Evolutionary conservation across 768 basidiomycete genomes (phyloP).

Genomic region (Termitomyces sp.): DNA sequence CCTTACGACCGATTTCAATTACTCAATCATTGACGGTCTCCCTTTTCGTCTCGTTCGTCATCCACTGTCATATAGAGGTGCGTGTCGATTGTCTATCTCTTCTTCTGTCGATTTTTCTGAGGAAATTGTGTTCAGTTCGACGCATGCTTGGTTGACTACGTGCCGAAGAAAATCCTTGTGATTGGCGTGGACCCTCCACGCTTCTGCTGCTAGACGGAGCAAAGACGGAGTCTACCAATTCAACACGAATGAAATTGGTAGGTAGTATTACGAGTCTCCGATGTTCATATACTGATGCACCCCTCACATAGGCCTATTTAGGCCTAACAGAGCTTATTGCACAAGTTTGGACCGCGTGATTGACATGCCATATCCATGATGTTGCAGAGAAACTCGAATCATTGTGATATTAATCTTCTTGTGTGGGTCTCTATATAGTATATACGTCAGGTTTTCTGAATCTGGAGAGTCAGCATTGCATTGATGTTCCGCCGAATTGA

Average conservation of each 20-base stretch:
- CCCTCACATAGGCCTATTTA: not conserved
- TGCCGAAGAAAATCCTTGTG: no score
- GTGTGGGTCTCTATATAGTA: no score
- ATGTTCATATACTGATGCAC: not conserved
- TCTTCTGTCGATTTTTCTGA: no score
- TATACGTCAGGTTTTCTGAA: no score
- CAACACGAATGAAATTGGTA: not conserved
- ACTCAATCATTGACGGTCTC: constrained; percentile 83
- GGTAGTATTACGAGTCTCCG: not conserved
- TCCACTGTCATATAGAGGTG: constrained; percentile 95
- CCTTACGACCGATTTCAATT: constrained; percentile 64
- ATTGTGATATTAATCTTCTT: no score
- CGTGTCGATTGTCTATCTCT: not conserved
- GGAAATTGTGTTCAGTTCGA: constrained; percentile 70
- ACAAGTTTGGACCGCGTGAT: not conserved
- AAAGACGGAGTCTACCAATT: not conserved
- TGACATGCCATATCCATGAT: no score
- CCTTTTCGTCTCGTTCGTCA: constrained; percentile 66
- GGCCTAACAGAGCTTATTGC: not conserved
- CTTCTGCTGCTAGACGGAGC: no score
- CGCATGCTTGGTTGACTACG: constrained; percentile 76
- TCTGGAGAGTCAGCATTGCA: no score
- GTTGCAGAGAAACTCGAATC: no score
- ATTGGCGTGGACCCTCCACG: no score
- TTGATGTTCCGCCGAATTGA: no score